These are phyloP conservation scores for Excoecaria cochinchinensis DNA, from an alignment of 345 rosid species.

Conservation along the genomic window DNA sequence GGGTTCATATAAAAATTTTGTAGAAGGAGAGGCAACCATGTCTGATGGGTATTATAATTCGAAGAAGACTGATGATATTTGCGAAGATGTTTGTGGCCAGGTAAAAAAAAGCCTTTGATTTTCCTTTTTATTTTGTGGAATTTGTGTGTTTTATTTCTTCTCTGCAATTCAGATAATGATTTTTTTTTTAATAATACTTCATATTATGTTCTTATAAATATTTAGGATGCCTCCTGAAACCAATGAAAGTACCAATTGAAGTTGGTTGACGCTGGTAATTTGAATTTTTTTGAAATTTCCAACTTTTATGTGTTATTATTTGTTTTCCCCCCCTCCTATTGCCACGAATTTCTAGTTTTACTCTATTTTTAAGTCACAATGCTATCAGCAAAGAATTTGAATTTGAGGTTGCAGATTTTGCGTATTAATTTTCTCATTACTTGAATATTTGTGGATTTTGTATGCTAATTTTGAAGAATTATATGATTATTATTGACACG, in stretches of 20 bases:
- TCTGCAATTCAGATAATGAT: background rate
- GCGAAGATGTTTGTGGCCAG: conserved; percentile 80
- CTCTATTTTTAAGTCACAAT: background rate
- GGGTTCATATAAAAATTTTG: no score
- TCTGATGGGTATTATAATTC: conserved; percentile 67
- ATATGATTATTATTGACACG: no score
- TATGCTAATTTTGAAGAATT: background rate
- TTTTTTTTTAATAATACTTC: background rate
- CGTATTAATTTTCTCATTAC: background rate
- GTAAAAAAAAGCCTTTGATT: conserved; percentile 28
- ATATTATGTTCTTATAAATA: no score
- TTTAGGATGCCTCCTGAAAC: background rate
- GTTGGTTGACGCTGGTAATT: background rate
- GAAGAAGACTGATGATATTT: conserved; percentile 85
- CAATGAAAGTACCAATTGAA: background rate
- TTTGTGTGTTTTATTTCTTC: background rate
- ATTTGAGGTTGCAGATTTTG: conserved; percentile 2
- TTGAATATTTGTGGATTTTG: background rate
- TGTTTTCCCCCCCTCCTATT: background rate
- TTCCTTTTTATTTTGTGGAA: background rate
- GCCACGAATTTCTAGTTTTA: background rate
- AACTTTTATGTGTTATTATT: no score
- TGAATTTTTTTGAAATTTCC: background rate
- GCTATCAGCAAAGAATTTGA: background rate
- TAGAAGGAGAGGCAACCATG: conserved; percentile 40